A percentile compares a stretch with the other conserved stretches of the same genome.
Conservation (phyloP, 176 grass and related monocot species). For the Poa annua region DNA sequence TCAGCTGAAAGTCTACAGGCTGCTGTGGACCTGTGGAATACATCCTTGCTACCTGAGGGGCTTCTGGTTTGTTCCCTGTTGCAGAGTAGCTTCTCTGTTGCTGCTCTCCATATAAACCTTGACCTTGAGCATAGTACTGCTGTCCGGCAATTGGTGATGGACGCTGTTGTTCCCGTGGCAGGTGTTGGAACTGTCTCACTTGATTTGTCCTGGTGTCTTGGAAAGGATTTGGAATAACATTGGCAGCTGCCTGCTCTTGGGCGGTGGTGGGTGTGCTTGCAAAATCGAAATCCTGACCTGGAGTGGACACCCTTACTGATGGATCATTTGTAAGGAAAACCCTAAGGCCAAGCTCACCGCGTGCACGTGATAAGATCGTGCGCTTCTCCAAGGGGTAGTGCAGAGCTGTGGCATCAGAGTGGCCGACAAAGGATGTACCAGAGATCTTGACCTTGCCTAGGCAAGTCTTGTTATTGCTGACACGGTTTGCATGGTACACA, state of each 20-base stretch:
- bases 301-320: conserved; percentile 57
- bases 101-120: conserved; percentile 42
- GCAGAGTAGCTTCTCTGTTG: conserved; percentile 51
- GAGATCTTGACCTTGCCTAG: conserved; percentile 74
- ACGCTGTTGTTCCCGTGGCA: conserved; percentile 56
- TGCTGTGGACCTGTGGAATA: conserved; percentile 64
- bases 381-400: conserved; percentile 86
- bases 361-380: conserved; percentile 60
- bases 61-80: conserved; percentile 30
- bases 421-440: conserved; percentile 72
- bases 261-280: conserved; percentile 56
- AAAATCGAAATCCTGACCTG: conserved; percentile 51
- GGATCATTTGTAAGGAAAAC: conserved; percentile 91
- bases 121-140: conserved; percentile 39
- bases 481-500: conserved; percentile 65
- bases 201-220: conserved; percentile 52
- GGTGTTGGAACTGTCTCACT: conserved; percentile 67
- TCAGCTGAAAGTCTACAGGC: conserved; percentile 78
- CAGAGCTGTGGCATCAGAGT: conserved; percentile 53
- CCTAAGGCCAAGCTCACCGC: conserved; percentile 79
- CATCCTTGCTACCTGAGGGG: conserved; percentile 58
- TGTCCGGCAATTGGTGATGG: conserved; percentile 45
- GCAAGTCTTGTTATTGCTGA: conserved; percentile 56
- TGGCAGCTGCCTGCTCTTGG: conserved; percentile 46
- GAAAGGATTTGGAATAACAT: conserved; percentile 44